Evolutionary conservation across 805 yeast genomes (phyloP), one percentile per base, ranked within the genome.

Genomic region (Wickerhamomyces chaumierensis): DNA sequence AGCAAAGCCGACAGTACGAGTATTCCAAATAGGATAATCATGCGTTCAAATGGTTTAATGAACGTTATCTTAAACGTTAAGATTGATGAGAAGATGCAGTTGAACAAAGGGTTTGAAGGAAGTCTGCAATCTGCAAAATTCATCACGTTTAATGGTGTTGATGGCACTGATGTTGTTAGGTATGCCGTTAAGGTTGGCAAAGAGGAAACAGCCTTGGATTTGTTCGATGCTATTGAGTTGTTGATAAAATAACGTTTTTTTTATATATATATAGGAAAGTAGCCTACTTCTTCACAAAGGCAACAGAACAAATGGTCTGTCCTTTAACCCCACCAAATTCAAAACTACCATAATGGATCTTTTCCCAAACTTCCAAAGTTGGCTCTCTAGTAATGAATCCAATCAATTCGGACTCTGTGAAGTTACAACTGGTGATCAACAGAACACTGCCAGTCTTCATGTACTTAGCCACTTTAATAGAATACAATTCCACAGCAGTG

Each of bases 321-420:
- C 98, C 98, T 48, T 78, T 71, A 5, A 70, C 73, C 8, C 98
- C 98, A 3, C 96, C 96, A 59, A 87, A 90, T 55, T 81, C 74
- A 54, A 86, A 86, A 6, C 73, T 68, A 8, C 95, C 96, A 57
- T 92, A 90, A 12, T 73, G 59, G 36, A 90, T 73, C 17, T 66
- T 67, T 46, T 75, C 73, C 81, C 84, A 83, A 3, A 72, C 71
- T 49, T 62, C 57, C 41, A 84, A 62, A 3, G 56, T 54, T 16
- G 40, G 40, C 8, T 65, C 66, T 14, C 62, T 61, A 28, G 68
- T 65, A 3, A 80, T 63, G 29, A 82, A 66, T 19, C 60, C 60
- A 2, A 65, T 65, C 37, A 92, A 68, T 55, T 92, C 98, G 0
- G 64, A 61, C 51, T 83, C 81, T 1, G 97, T 90, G 57, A 92